Base-by-base conservation (phyloP, 805 yeast species). In the Candida tammaniensis region DNA sequence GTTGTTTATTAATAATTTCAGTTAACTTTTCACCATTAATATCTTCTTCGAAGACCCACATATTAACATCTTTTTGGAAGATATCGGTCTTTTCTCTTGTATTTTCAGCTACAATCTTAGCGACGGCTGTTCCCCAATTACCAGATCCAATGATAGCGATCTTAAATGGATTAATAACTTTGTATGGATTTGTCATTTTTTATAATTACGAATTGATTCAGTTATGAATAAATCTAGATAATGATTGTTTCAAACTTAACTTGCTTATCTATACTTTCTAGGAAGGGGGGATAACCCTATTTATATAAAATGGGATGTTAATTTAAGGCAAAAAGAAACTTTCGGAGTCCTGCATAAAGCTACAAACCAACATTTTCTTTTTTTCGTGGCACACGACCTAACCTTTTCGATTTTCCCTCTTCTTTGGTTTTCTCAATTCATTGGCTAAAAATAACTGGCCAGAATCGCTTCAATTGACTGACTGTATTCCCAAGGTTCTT, bases 91-190 rank as follows among this genome's bases (percentile, higher is more conserved):
- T 76, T 43, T 76, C 76, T 13, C 71, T 72, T 27, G 89, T 71
- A 60, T 88, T 89, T 63, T 93, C 98, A 24, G 97, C 88, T 17
- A 88, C 81, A 28, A 91, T 87, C 61, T 93, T 91, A 43, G 98
- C 97, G 36, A 93, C 88, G 13, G 98, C 91, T 24, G 96, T 87
- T 46, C 98, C 98, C 86, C 98, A 91, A 66, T 91, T 91, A 57
- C 98, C 98, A 19, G 97, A 88, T 26, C 98, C 98, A 46, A 93
- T 80, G 36, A 88, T 86, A 25, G 88, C 48, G 14, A 67, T 53
- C 43, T 52, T 61, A 49, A 67, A 65, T 14, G 70, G 70, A 20
- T 43, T 49, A 22, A 45, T 57, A 36, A 65, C 51, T 26, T 48
- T 49, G 41, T 59, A 60, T 34, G 68, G 61, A 24, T 52, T 42